A percentile compares a stretch with the other conserved stretches of the same genome.
Conservation (phyloP, 2,329 filamentous ascomycete genomes). For the Chalaropsis ovoidea region DNA sequence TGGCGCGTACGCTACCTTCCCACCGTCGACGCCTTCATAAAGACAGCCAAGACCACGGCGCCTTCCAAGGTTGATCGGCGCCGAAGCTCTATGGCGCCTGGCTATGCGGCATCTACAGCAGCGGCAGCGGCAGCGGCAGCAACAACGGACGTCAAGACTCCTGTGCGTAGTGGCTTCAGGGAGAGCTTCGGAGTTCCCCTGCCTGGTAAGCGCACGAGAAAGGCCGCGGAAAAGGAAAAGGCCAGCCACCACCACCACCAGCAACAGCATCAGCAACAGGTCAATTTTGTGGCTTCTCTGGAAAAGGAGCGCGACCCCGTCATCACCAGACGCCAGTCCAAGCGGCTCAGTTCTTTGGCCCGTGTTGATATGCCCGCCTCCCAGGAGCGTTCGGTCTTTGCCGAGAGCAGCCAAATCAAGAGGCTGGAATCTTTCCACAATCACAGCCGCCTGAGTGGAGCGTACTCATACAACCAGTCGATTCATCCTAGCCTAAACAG, state of each 20-base stretch:
- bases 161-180: conserved; percentile 57
- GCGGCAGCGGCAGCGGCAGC: background rate
- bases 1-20: conserved; percentile 75
- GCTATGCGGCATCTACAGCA: conserved; percentile 29
- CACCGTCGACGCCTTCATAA: conserved; percentile 48
- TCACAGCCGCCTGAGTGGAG: conserved; percentile 50
- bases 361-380: conserved; percentile 77
- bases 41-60: conserved; percentile 28
- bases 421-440: conserved; percentile 62
- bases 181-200: conserved; percentile 63
- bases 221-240: conserved; percentile 33
- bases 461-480: conserved; percentile 39
- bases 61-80: conserved; percentile 40
- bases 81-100: conserved; percentile 55
- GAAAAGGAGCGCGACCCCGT: conserved; percentile 54
- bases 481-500: conserved; percentile 48
- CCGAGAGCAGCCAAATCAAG: conserved; percentile 50
- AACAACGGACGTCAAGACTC: conserved; percentile 49
- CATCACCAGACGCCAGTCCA: conserved; percentile 49
- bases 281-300: conserved; percentile 55
- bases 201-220: conserved; percentile 44
- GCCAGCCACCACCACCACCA: conserved; percentile 7
- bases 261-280: conserved; percentile 22
- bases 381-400: conserved; percentile 70
- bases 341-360: conserved; percentile 84